Percentiles rank a stretch among this genome's conserved stretches.
Conservation (phyloP, 345 rosid genomes). For the Salix dunnii region DNA sequence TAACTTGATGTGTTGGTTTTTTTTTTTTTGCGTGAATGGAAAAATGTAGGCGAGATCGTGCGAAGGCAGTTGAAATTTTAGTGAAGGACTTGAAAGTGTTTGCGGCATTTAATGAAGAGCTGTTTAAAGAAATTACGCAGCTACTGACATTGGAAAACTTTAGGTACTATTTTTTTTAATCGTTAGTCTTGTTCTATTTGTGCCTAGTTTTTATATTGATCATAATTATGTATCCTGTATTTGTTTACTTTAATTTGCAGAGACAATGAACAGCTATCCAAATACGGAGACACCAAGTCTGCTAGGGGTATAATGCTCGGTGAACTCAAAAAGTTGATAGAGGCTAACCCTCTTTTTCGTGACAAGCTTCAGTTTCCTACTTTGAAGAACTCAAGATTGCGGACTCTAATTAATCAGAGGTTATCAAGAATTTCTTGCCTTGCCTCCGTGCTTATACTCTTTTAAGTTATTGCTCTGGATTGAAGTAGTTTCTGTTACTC, state of each 20-base stretch:
- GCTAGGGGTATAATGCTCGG: constrained; percentile 81
- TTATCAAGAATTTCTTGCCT: constrained; percentile 21
- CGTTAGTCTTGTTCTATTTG: neutral
- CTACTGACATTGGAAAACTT: constrained; percentile 76
- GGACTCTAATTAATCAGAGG: constrained; percentile 85
- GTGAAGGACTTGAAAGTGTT: constrained; percentile 87
- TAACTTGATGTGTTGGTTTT: neutral
- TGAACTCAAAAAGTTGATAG: constrained; percentile 76
- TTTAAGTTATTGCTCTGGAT: neutral
- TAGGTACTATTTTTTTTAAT: constrained; percentile 41
- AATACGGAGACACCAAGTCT: constrained; percentile 79
- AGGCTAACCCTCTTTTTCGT: constrained; percentile 83
- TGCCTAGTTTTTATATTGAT: neutral
- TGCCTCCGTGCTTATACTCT: constrained; percentile 6
- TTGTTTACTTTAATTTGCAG: constrained; percentile 38
- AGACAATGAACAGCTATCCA: constrained; percentile 80
- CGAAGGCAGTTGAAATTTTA: constrained; percentile 75
- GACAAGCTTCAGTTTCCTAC: constrained; percentile 87
- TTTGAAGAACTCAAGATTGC: constrained; percentile 71
- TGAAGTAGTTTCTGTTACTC: constrained; percentile 7
- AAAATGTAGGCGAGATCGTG: constrained; percentile 63
- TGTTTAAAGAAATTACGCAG: constrained; percentile 82
- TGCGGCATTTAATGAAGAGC: constrained; percentile 73
- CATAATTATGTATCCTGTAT: neutral
- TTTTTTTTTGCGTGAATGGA: neutral